Base-by-base conservation (phyloP, 768 basidiomycete species). In the Goffeauzyma gilvescens region DNA sequence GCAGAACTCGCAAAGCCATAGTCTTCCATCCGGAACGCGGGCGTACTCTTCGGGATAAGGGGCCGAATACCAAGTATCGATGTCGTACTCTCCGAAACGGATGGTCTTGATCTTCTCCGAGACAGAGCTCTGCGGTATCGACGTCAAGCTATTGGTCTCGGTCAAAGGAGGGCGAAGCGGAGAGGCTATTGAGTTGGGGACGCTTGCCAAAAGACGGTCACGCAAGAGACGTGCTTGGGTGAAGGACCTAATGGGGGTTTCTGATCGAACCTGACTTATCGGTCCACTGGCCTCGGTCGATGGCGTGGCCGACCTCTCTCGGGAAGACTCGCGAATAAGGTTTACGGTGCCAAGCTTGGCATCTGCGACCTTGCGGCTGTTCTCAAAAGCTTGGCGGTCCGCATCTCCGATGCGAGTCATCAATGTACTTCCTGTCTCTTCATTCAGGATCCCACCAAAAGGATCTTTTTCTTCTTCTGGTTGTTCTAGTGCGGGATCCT, bases 1-100 rank as follows among this genome's bases (percentile, higher is more conserved):
- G 59, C 93, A 98, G 62, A 86, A 93, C 61, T 96, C 90, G 65
- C 93, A 98, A 59, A 93, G 78, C 86, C 86, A 96, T 45, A 98
- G 66, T 41, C 78, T 69, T 14, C 90, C 87, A 52, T 95, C 86
- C 17, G 86, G 82, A 43, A 89, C 79, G 42, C 75, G 75, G 31
- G 84, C 76, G 62, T 93, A 96, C 62, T 98, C 93, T 59, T 96
- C 90, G 0, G 93, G 90, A 60, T 95, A 96, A 5, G 93, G 93
- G 18, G 93, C 93, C 59, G 93, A 86, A 62, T 85, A 96, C 93
- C 93, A 98, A 3, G 93, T 96, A 60, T 85, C 77, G 58, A 96
- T 85, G 55, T 96, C 87, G 59, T 71, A 89, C 43, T 74, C 71
- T 21, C 89, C 89, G 54, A 95, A 89, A 22, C 86, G 76, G 49